phyloP scores from a whole-genome alignment of 192 early-diverging fungal genomes.

The Funneliformis geosporum region DNA sequence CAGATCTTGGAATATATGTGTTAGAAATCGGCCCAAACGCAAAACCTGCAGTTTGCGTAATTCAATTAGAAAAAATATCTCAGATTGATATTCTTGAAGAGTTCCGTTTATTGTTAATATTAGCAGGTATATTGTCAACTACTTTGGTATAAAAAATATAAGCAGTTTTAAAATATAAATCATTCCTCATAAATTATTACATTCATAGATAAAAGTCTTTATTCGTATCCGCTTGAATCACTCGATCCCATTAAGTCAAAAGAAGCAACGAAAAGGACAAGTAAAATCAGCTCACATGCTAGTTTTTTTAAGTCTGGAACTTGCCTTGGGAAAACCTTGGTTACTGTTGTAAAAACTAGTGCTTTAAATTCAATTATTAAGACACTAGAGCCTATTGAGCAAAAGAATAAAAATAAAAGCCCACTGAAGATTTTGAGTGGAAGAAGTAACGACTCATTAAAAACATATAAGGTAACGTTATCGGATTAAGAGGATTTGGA shows the following conservation, averaged over 20 bases:
- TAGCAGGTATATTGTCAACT: constrained; percentile 72
- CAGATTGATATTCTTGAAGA: constrained; percentile 88
- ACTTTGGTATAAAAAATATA: constrained; percentile 58
- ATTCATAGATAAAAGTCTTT: constrained; percentile 70
- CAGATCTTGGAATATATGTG: constrained; percentile 83
- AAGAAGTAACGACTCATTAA: constrained; percentile 48
- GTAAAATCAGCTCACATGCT: constrained; percentile 49
- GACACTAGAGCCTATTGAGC: constrained; percentile 47
- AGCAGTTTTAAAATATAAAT: constrained; percentile 76
- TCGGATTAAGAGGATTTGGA: too few relatives aligned
- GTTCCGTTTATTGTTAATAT: constrained; percentile 76
- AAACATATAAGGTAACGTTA: constrained; percentile 55
- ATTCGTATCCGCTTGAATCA: constrained; percentile 76
- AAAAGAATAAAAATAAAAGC: constrained; percentile 45
- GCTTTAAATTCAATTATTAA: constrained; percentile 44
- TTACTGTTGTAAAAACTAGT: constrained; percentile 43
- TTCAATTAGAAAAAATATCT: constrained; percentile 73
- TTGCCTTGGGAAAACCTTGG: constrained; percentile 41
- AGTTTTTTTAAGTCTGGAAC: constrained; percentile 56
- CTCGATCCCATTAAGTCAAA: constrained; percentile 66
- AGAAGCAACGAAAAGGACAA: constrained; percentile 49
- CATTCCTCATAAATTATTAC: constrained; percentile 53
- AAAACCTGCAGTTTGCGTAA: constrained; percentile 50
- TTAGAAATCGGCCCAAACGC: constrained; percentile 58
- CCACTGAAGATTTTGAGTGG: constrained; percentile 36